Base-by-base conservation (phyloP, 176 grass and related monocot species). In the Eleusine indica region DNA sequence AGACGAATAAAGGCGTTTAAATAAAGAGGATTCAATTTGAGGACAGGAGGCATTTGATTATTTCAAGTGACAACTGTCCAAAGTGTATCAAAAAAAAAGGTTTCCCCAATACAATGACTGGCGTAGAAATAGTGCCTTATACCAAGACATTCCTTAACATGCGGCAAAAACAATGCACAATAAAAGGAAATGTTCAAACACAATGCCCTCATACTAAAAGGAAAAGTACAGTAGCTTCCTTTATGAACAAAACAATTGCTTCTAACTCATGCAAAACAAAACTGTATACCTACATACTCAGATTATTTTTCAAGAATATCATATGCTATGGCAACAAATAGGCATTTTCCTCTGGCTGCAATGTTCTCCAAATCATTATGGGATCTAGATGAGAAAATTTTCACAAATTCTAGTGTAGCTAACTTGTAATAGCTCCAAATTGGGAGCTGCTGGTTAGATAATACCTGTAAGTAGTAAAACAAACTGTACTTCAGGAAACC, bases 51-150 rank as follows among this genome's bases (percentile, higher is more conserved):
- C 25, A 22, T 38, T 79, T 5, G 12, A 6, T 77, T 83, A 16
- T 79, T 79, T 70, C 64, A 69, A 80, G 66, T 56, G 25, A 60
- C 73, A 84, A 85, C 38, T 12, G 54, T 79, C 9, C 15, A 44
- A 68, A 61, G 39, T 10, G n/a, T 85, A 85, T 29, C 9, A 73
- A 86, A 83, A 78, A 48, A 32, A 78, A 74, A 75, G 57, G 76
- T 83, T 47, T 83, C 68, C 15, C 0, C 80, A 13, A 41, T 19
- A 68, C 0, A 41, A 74, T 25, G 13, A 49, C 32, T 52, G 83
- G 21, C 84, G 86, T 42, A 4, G 8, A 65, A 74, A 66, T 3
- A 83, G 28, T 30, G 63, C 70, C 56, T 65, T 70, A 35, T 61
- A 63, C 46, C 4, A 87, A 47, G 28, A 90, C 79, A 42, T 79